Conservation (phyloP, 768 basidiomycete species). For the Naganishia vaughanmartiniae region DNA sequence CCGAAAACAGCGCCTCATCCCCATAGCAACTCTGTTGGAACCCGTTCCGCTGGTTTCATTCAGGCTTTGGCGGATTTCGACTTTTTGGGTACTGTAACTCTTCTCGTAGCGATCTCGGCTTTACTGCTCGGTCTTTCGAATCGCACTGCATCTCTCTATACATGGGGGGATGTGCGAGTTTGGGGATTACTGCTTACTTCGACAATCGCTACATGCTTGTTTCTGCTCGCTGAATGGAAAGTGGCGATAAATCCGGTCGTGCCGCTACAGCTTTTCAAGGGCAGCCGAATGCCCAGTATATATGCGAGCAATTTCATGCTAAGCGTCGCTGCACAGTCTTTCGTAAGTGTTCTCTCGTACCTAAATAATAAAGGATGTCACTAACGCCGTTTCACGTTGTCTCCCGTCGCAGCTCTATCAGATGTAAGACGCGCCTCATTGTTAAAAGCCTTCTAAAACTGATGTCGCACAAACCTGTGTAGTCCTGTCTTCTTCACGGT, state of each 20-base stretch:
- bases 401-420: conserved; percentile 37
- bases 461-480: background rate
- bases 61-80: conserved; percentile 45
- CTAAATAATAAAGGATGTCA: background rate
- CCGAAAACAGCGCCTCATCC: conserved; percentile 35
- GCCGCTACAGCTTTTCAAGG: conserved; percentile 42
- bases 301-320: conserved; percentile 46
- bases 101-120: conserved; percentile 41
- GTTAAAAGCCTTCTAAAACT: background rate
- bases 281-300: conserved; percentile 40
- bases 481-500: conserved; percentile 51
- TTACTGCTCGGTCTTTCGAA: conserved; percentile 50
- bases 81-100: conserved; percentile 43
- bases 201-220: conserved; percentile 26
- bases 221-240: conserved; percentile 39
- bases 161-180: conserved; percentile 46
- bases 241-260: conserved; percentile 43
- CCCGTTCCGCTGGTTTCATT: conserved; percentile 35
- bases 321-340: conserved; percentile 42
- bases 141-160: conserved; percentile 48
- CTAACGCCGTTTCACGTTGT: conserved; percentile 5
- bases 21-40: conserved; percentile 11
- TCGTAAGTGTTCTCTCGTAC: conserved; percentile 38
- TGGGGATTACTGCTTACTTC: conserved; percentile 43
- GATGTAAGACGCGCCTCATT: conserved; percentile 32